Conservation (phyloP, 257 asterid genomes). For the Solanum rostratum region DNA sequence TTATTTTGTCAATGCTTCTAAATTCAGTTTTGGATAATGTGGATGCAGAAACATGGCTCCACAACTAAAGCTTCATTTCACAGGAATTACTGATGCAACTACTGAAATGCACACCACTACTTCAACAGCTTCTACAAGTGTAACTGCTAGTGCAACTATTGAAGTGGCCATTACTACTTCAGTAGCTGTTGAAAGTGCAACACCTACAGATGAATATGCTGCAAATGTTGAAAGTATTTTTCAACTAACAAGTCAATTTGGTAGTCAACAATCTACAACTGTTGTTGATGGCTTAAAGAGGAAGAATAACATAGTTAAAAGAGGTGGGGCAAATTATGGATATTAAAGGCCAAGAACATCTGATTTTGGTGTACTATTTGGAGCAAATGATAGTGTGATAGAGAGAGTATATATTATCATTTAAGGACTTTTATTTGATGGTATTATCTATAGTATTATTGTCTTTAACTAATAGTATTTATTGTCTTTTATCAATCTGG, state of each 20-base stretch:
- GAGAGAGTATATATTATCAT: background rate
- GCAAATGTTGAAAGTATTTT: background rate
- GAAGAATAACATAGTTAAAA: background rate
- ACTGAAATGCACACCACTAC: no score
- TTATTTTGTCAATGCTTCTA: background rate
- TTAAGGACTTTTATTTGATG: background rate
- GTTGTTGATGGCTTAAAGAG: background rate
- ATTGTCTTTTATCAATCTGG: background rate
- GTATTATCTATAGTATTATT: background rate
- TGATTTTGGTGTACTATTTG: background rate
- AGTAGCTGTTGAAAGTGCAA: background rate
- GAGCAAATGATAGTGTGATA: background rate
- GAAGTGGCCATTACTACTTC: background rate
- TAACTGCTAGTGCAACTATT: background rate
- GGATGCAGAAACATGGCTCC: background rate
- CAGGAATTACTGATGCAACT: background rate
- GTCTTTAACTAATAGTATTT: background rate
- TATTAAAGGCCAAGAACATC: background rate
- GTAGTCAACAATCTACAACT: background rate
- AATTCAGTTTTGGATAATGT: background rate
- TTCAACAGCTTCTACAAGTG: background rate
- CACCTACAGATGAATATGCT: background rate
- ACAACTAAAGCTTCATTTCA: background rate
- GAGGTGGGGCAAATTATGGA: background rate
- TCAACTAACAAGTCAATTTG: background rate